Evolutionary conservation across 177 flowering plant species (phyloP).

Genomic region (Vitis hybrid): DNA sequence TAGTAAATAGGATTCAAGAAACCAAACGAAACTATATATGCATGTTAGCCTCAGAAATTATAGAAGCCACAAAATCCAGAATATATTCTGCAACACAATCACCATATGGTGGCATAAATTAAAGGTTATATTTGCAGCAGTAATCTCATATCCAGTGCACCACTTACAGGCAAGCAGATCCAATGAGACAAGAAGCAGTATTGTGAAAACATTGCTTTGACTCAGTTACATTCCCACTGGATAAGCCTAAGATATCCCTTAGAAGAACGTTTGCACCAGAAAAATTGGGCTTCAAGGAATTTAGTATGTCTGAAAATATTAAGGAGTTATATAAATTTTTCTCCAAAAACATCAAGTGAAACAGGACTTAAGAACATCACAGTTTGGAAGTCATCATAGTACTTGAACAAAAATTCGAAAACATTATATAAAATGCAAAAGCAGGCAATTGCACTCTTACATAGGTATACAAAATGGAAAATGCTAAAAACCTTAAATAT

Average conservation of each 20-base stretch:
- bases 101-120: not conserved
- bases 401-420: not conserved
- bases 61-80: not conserved
- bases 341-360: not conserved
- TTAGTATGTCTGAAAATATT: conserved; percentile 52
- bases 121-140: not conserved
- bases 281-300: conserved; percentile 45
- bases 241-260: conserved; percentile 48
- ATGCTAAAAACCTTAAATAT: not conserved
- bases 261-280: conserved; percentile 46
- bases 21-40: not conserved
- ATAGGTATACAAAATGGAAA: not conserved
- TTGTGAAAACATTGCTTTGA: conserved; percentile 25
- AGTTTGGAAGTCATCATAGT: not conserved
- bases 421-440: not conserved
- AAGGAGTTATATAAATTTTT: conserved; percentile 24
- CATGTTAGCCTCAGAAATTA: not conserved
- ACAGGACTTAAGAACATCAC: not conserved
- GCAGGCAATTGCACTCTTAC: not conserved
- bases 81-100: not conserved
- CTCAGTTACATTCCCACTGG: conserved; percentile 24
- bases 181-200: conserved; percentile 24
- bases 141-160: not conserved
- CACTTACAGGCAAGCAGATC: conserved; percentile 68
- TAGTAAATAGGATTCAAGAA: not conserved